phyloP scores from a whole-genome alignment of 352 stramenopile species.

The Phytophthora kernoviae region DNA sequence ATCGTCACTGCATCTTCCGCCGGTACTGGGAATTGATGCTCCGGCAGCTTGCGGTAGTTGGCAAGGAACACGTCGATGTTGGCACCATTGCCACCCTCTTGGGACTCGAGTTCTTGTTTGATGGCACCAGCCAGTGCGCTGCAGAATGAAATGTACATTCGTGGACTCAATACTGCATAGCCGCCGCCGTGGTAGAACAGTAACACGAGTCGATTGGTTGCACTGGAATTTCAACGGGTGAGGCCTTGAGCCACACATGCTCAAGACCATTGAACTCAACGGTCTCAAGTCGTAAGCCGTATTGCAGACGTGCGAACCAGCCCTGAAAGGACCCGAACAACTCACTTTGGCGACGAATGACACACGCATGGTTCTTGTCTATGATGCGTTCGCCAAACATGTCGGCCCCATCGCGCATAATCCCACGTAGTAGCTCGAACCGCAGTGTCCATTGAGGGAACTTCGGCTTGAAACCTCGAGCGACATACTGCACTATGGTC shows the following conservation, averaged over 20 bases:
- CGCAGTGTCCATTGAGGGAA: constrained; percentile 43
- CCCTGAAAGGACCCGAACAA: constrained; percentile 21
- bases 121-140: constrained; percentile 13
- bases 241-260: constrained; percentile 38
- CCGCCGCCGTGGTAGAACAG: constrained; percentile 49
- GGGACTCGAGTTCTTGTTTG: constrained; percentile 8
- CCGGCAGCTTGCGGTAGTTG: constrained; percentile 40
- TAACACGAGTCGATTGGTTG: constrained; percentile 28
- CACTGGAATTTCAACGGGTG: background rate
- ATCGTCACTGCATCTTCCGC: constrained; percentile 27
- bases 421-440: constrained; percentile 31
- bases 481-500: constrained; percentile 6
- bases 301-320: constrained; percentile 13
- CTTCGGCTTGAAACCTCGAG: constrained; percentile 25
- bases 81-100: background rate
- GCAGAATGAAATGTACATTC: constrained; percentile 26
- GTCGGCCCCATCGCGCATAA: constrained; percentile 23
- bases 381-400: constrained; percentile 32
- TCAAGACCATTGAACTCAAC: constrained; percentile 28
- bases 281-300: constrained; percentile 17
- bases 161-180: constrained; percentile 29
- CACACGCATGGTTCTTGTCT: constrained; percentile 15
- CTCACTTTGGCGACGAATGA: constrained; percentile 29
- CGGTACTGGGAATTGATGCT: constrained; percentile 27
- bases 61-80: constrained; percentile 28